Conservation (phyloP, 2,329 filamentous ascomycete species). For the Calonectria leucothoes region DNA sequence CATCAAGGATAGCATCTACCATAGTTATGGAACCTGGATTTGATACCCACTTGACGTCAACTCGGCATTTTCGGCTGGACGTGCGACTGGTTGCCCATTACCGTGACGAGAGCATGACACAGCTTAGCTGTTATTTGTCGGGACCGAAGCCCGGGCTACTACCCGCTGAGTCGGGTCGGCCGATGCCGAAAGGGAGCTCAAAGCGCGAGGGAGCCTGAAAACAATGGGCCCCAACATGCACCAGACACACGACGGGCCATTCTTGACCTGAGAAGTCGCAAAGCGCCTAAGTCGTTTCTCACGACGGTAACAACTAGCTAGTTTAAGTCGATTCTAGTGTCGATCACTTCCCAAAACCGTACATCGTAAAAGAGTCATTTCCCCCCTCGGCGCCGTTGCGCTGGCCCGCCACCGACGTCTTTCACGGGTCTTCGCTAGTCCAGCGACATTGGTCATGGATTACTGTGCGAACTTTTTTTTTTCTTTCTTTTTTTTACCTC, state of each 20-base stretch:
- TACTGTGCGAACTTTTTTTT: background rate
- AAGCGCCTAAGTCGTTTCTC: background rate
- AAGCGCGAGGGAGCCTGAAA: background rate
- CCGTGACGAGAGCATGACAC: background rate
- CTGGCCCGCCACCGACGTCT: background rate
- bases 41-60: slow-evolving; percentile 18
- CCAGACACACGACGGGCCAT: background rate
- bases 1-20: slow-evolving; percentile 6
- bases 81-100: too few relatives aligned
- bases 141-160: background rate
- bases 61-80: background rate
- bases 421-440: background rate
- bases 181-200: slow-evolving; percentile 11
- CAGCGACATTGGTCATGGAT: background rate
- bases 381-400: background rate
- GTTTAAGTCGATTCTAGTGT: background rate
- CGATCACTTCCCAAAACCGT: slow-evolving; percentile 30
- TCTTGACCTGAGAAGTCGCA: background rate
- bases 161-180: background rate
- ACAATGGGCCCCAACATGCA: background rate
- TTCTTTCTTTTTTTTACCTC: background rate
- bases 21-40: slow-evolving; percentile 13
- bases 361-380: background rate
- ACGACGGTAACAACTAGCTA: background rate
- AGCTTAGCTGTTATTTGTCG: background rate